phyloP scores from a whole-genome alignment of 225 moss, liverwort and hornwort species.

The Pseudisothecium myosuroides region DNA sequence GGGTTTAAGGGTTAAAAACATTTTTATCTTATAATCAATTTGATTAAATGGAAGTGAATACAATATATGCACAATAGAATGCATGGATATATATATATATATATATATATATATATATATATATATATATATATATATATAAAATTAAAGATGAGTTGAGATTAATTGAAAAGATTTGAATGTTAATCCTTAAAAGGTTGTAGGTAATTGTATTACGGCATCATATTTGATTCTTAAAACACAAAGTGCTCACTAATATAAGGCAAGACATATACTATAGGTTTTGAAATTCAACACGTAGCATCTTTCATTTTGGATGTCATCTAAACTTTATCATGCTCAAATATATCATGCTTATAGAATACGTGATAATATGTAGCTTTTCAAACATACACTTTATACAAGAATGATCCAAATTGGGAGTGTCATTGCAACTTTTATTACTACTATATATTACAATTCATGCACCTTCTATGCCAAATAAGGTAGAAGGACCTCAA shows the following conservation, averaged over 20 bases:
- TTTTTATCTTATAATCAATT: not conserved
- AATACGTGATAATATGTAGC: not conserved
- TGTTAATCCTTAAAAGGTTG: not conserved
- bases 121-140: not conserved
- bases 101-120: not conserved
- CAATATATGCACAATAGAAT: too few relatives aligned
- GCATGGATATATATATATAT: too few relatives aligned
- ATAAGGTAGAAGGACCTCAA: too few relatives aligned
- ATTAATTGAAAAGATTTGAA: not conserved
- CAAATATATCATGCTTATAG: not conserved
- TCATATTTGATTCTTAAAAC: not conserved
- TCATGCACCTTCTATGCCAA: not conserved
- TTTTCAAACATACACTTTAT: not conserved
- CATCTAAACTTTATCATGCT: not conserved
- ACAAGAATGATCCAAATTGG: too few relatives aligned
- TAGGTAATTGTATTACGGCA: fast-evolving
- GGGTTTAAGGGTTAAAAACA: fast-evolving
- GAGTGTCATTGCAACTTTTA: too few relatives aligned
- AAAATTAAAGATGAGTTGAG: not conserved
- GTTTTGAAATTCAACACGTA: not conserved
- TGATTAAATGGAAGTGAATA: not conserved
- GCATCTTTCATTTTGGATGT: not conserved
- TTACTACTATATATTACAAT: too few relatives aligned
- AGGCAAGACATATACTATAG: too few relatives aligned
- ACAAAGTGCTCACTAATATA: not conserved